Conservation (phyloP, 306 rosid species). For the Mimosa bimucronata region DNA sequence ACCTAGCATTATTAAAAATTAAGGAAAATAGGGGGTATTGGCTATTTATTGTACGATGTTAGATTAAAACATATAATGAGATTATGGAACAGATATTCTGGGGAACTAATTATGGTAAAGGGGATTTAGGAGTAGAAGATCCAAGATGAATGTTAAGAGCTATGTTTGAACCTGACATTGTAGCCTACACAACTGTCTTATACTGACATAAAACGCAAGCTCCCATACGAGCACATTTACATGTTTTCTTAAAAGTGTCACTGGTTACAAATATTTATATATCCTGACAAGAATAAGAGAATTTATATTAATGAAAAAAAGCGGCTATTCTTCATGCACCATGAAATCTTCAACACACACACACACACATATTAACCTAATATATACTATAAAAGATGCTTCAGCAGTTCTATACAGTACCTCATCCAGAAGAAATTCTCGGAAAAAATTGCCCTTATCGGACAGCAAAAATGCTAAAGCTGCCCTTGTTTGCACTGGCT, state of each 20-base stretch:
- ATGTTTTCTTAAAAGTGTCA: background rate
- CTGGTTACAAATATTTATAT: background rate
- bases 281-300: background rate
- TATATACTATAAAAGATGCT: constrained; percentile 27
- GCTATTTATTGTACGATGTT: background rate
- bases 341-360: background rate
- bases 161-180: background rate
- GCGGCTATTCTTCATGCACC: background rate
- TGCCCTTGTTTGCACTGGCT: constrained; percentile 90
- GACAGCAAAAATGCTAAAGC: constrained; percentile 89
- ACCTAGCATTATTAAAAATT: background rate
- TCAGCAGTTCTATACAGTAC: constrained; percentile 52
- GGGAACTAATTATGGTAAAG: background rate
- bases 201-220: background rate
- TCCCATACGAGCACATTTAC: background rate
- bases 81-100: background rate
- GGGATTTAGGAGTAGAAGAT: background rate
- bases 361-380: background rate
- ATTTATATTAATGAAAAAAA: background rate
- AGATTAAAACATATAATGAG: constrained; percentile 2
- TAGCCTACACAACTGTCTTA: constrained; percentile 1
- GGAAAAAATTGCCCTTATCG: constrained; percentile 86
- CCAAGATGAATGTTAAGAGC: constrained; percentile 2
- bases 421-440: constrained; percentile 98
- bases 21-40: background rate